Conservation (phyloP, 257 asterid species). For the Fraxinus anomala region DNA sequence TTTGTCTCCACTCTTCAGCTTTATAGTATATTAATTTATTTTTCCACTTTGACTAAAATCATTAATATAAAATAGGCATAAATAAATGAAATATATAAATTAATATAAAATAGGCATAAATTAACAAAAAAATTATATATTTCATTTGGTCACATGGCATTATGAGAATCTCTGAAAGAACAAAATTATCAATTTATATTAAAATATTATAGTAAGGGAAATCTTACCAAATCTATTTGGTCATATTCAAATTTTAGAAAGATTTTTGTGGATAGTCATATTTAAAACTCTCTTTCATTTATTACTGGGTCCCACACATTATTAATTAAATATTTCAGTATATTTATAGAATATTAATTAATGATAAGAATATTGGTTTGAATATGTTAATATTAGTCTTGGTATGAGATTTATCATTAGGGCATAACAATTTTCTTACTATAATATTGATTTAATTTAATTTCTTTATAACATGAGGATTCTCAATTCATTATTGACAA, state of each 20-base stretch:
- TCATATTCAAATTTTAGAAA: constrained; percentile 34
- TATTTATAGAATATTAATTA: neutral
- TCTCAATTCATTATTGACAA: neutral
- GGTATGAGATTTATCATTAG: neutral
- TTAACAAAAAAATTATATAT: neutral
- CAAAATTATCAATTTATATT: constrained; percentile 21
- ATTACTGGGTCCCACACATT: neutral
- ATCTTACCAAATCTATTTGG: constrained; percentile 53
- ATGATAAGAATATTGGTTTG: constrained; percentile 17
- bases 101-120: neutral
- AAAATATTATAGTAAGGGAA: constrained; percentile 17
- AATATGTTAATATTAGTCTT: constrained; percentile 3
- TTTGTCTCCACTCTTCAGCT: no score
- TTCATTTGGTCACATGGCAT: constrained; percentile 42
- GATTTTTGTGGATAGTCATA: constrained; percentile 35
- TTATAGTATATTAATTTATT: no score
- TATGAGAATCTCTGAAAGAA: constrained; percentile 31
- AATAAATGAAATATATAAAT: neutral
- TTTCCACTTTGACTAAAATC: neutral
- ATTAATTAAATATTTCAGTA: constrained; percentile 42
- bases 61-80: constrained; percentile 1
- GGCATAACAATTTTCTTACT: neutral
- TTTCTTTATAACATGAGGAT: constrained; percentile 14
- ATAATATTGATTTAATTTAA: neutral
- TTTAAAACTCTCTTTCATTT: constrained; percentile 22